A percentile compares a stretch with the other conserved stretches of the same genome.
Evolutionary conservation across 192 early-diverging fungal species (phyloP).

Genomic region (Phycomyces nitens): DNA sequence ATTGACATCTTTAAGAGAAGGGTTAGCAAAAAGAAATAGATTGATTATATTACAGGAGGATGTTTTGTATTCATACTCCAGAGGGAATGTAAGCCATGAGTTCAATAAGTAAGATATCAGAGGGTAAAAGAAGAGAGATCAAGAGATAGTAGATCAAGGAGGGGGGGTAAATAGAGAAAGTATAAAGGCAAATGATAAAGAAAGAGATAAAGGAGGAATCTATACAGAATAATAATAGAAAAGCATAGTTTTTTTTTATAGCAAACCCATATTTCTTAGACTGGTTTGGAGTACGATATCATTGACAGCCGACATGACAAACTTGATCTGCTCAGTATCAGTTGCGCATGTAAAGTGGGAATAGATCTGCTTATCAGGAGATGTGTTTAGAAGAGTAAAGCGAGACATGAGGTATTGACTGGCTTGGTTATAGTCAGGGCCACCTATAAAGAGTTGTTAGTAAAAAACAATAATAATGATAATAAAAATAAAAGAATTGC

Average conservation of each 20-base stretch:
- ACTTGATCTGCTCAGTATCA: conserved; percentile 80
- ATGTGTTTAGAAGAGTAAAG: conserved; percentile 72
- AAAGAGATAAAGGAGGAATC: no score
- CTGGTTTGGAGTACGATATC: conserved; percentile 78
- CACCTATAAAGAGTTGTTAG: conserved; percentile 36
- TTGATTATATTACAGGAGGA: no score
- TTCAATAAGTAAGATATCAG: no score
- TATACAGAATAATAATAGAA: not conserved
- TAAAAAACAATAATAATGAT: not conserved
- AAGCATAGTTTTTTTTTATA: not conserved
- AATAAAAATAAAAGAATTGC: not conserved
- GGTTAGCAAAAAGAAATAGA: no score
- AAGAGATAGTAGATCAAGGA: no score
- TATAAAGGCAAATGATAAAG: no score
- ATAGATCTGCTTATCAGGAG: conserved; percentile 79
- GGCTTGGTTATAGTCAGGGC: conserved; percentile 64
- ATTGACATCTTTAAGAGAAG: no score
- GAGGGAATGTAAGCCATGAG: no score
- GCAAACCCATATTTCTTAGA: not conserved
- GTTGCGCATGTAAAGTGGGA: conserved; percentile 88
- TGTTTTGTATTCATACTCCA: no score
- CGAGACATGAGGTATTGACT: conserved; percentile 76
- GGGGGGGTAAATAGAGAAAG: no score
- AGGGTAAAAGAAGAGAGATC: no score
- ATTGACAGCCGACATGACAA: conserved; percentile 89